These are phyloP conservation scores for Opeltia flavorubescens DNA, from an alignment of 495 filamentous ascomycete species.

Conservation along the genomic window DNA sequence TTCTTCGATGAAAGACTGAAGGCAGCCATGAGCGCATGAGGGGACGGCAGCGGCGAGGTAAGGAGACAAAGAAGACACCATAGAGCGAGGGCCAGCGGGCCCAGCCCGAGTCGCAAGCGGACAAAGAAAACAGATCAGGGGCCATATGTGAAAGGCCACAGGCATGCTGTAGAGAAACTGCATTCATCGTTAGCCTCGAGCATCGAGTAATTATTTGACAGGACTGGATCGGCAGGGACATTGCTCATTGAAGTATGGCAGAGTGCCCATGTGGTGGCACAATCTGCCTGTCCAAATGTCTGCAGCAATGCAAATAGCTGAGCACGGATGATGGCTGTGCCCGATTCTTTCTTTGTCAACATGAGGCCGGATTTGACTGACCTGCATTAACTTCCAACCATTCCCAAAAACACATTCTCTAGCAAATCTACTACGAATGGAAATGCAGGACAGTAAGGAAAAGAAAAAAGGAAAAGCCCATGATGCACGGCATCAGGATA, in stretches of 20 bases:
- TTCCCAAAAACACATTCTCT: conserved; percentile 10
- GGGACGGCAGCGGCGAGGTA: conserved; percentile 34
- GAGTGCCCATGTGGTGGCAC: conserved; percentile 5
- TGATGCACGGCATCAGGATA: conserved; percentile 1
- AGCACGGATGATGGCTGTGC: conserved; percentile 10
- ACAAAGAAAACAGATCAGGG: conserved; percentile 18
- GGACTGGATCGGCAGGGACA: conserved; percentile 8
- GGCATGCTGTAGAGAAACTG: conserved; percentile 25
- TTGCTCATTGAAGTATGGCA: conserved; percentile 4
- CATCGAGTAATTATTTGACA: neutral
- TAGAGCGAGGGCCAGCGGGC: conserved; percentile 8
- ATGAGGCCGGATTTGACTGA: conserved; percentile 7
- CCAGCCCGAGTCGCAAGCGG: conserved; percentile 13
- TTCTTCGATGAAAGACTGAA: conserved; percentile 43
- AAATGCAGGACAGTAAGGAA: conserved; percentile 5
- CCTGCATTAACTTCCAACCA: conserved; percentile 12
- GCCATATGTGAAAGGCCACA: conserved; percentile 18
- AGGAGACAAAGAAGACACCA: conserved; percentile 12
- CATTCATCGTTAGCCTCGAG: conserved; percentile 13
- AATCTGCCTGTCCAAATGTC: neutral
- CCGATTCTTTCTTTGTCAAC: conserved; percentile 1
- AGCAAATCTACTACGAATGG: neutral
- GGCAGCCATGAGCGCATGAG: conserved; percentile 47
- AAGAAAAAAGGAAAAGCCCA: conserved; percentile 7
- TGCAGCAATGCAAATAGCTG: conserved; percentile 1